A percentile compares a stretch with the other conserved stretches of the same genome.
Conservation (phyloP, 208 protist genomes). For the Trichomonas vaginalis region DNA sequence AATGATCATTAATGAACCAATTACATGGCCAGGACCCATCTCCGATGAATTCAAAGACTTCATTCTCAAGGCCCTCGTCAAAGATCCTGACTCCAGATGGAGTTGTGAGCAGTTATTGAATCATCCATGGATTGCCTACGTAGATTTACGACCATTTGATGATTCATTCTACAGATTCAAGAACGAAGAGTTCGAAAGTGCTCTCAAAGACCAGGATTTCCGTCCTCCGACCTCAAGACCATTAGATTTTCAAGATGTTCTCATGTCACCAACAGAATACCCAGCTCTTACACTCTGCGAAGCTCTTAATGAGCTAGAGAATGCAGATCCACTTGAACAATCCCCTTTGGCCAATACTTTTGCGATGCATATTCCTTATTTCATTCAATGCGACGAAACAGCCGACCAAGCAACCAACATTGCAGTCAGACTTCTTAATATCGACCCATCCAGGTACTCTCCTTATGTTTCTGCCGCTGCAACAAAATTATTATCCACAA, state of each 20-base stretch:
- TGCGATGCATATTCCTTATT: background rate
- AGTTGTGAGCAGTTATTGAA: background rate
- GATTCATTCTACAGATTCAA: background rate
- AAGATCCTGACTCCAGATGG: background rate
- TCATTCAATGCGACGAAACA: background rate
- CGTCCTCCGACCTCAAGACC: background rate
- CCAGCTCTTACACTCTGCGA: background rate
- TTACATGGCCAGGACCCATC: background rate
- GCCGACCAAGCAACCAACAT: background rate
- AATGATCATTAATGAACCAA: conserved; percentile 56
- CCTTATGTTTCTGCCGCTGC: background rate
- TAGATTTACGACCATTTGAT: background rate
- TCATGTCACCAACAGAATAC: background rate
- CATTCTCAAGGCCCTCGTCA: background rate
- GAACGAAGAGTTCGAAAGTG: background rate
- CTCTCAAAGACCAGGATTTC: background rate
- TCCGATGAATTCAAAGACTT: conserved; percentile 3
- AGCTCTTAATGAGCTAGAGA: background rate
- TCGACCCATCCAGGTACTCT: background rate
- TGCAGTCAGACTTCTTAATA: background rate
- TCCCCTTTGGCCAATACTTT: background rate
- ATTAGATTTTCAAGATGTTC: background rate
- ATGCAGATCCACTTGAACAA: background rate
- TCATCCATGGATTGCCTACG: background rate
- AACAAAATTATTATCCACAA: background rate